These are phyloP conservation scores for Moesziomyces parantarcticus DNA, from an alignment of 1,284 basidiomycete genomes.

Conservation along the genomic window DNA sequence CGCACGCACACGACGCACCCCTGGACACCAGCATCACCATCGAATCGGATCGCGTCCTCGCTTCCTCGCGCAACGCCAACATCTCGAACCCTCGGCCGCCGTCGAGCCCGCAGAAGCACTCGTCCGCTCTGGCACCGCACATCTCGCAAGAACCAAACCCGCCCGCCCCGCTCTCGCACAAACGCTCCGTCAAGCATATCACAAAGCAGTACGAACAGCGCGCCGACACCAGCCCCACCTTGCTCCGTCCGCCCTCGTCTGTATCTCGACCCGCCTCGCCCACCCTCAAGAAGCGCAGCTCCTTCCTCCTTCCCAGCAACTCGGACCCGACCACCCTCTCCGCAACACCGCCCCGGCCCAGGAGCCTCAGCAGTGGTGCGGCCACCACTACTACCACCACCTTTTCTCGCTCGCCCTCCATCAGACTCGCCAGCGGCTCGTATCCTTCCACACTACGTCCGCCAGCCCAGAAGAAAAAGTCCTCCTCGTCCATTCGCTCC, in stretches of 20 bases:
- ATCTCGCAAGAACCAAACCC: conserved; percentile 1
- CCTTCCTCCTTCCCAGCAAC: conserved; percentile 18
- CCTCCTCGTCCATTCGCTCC: conserved; percentile 32
- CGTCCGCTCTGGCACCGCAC: no score
- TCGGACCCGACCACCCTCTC: conserved; percentile 14
- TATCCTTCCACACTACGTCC: conserved; percentile 45
- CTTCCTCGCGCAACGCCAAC: conserved; percentile 28
- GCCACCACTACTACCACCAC: conserved; percentile 5
- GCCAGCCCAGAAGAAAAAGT: conserved; percentile 21
- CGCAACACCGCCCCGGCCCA: conserved; percentile 28
- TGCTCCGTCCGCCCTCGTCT: conserved; percentile 12
- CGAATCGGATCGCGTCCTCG: conserved; percentile 20
- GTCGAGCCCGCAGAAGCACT: conserved; percentile 6
- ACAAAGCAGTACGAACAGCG: conserved; percentile 30
- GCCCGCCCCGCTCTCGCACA: conserved; percentile 21
- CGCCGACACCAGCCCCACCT: conserved; percentile 3
- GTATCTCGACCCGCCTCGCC: conserved; percentile 24
- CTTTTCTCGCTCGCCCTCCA: conserved; percentile 38
- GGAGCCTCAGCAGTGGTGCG: conserved; percentile 25
- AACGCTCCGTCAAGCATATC: conserved; percentile 46
- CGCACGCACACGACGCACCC: background rate
- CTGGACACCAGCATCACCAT: background rate
- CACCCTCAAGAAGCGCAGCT: conserved; percentile 15
- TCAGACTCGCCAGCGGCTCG: conserved; percentile 37
- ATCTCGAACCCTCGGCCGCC: conserved; percentile 5